Base-by-base conservation (phyloP, 768 basidiomycete species). In the Mycena pura region DNA sequence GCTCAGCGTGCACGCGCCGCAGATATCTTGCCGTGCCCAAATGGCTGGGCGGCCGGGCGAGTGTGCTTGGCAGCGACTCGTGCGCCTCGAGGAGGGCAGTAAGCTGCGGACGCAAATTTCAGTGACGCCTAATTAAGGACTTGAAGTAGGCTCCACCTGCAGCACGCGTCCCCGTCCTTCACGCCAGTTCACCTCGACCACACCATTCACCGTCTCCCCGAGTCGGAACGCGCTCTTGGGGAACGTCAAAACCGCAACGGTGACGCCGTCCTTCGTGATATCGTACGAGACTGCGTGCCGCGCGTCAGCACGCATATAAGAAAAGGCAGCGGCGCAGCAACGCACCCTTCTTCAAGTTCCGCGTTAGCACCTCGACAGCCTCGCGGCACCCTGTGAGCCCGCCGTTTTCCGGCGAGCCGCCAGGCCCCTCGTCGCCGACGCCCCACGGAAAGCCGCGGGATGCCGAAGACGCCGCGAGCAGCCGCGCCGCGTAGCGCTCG, bases 241-340 rank as follows among this genome's bases (percentile, higher is more conserved):
- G 64, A 99, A 92, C 0, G 95, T 97, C 14, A 99, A 74, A 34
- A 92, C 88, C 6, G 96, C 96, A 58, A 99, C 94, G 39, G 87
- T 86, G 34, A 91, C 84, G 0, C 92, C 94, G 32, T 96, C 93
- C 78, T 98, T 97, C 71, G 89, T 92, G 55, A 98, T 95, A 76
- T 98, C 96, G 74, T 94, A 98, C 1, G 95, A 95, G 36, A 90
- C 95, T 96, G 66, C 22, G 48, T n/a, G n/a, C n/a, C n/a, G n/a
- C n/a, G n/a, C n/a, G n/a, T n/a, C n/a, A 27, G 56, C 31, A 25
- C 22, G 17, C 40, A 56, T 13, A 14, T 25, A 32, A 46, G 10
- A 56, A 10, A 54, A 40, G 7, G 28, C 13, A 17, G 17, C 6
- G n/a, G n/a, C n/a, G n/a, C n/a, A n/a, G n/a, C n/a, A n/a, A 72